Evolutionary conservation across 108 stramenopile genomes (phyloP), one percentile per base, ranked within the genome.

Genomic region (Cyclotella distinguenda): DNA sequence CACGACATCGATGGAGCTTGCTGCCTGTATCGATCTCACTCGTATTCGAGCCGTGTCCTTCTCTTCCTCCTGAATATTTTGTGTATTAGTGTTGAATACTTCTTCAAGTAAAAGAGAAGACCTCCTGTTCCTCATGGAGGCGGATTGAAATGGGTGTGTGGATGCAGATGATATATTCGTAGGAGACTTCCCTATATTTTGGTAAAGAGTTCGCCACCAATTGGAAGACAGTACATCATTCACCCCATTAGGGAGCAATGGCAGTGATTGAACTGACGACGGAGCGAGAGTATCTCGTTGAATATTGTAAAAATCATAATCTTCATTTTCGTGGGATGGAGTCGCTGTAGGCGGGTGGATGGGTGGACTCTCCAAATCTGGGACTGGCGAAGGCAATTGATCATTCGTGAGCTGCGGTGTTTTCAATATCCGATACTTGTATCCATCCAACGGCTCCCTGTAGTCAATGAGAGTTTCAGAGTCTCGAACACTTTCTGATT

Each of bases 1-100:
- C 13, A 86, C 78, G 13, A 88, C 66, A 74, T 91, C 84, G n/a
- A 91, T 78, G 12, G 85, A 77, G 56, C 74, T 79, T 15, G 90
- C 87, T 2, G 86, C 84, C 53, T 91, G 84, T 4, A 86, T 80
- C 15, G 83, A 77, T 61, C 78, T 69, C 16, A 84, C 83, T 22
- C 79, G 79, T 19, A 83, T 74, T 23, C 76, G 56, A 23, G 66
- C 76, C 3, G 70, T 59, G 30, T 65, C 42, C 13, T 62, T 65
- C 30, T 52, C 72, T 47, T 73, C 80, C 28, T 73, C 61, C 31
- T 78, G 68, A 8, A 50, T 43, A 25, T 64, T 60, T 27, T 65
- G 62, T 8, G 61, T 34, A 43, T 64, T 69, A 47, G 58, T 70
- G 32, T 70, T 78, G 21, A 70, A 66, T 3, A 70, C 66, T 65